phyloP scores from a whole-genome alignment of 2,329 filamentous ascomycete species.

The Aspergillus ustus region DNA sequence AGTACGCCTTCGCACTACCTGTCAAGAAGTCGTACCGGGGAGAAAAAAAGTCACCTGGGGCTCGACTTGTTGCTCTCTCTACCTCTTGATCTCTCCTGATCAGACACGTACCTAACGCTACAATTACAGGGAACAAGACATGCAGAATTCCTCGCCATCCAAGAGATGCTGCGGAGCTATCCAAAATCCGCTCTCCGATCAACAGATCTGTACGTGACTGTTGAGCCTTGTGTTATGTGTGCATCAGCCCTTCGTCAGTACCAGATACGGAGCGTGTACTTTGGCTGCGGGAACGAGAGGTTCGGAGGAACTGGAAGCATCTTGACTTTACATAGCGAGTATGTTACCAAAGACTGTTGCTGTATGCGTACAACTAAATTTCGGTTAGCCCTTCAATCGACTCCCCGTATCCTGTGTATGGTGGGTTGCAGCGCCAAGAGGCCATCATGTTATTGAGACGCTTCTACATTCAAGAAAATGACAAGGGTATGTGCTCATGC shows the following conservation, averaged over 20 bases:
- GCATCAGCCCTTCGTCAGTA: constrained; percentile 89
- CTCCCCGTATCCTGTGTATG: constrained; percentile 77
- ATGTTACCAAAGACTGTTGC: constrained; percentile 30
- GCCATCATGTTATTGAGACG: constrained; percentile 89
- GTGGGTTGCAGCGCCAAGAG: constrained; percentile 87
- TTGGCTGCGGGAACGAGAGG: constrained; percentile 92
- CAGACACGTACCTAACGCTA: not conserved
- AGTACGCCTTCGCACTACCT: constrained; percentile 42
- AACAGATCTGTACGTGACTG: constrained; percentile 89
- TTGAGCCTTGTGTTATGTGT: constrained; percentile 99
- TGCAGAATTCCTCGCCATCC: constrained; percentile 90
- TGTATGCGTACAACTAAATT: constrained; percentile 15
- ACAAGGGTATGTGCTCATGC: constrained; percentile 67
- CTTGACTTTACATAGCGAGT: constrained; percentile 79
- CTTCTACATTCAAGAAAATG: constrained; percentile 98
- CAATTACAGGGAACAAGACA: constrained; percentile 79
- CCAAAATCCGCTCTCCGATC: constrained; percentile 71
- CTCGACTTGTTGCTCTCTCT: not conserved
- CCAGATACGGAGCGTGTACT: constrained; percentile 86
- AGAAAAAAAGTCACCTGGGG: not conserved
- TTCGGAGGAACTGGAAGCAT: constrained; percentile 97
- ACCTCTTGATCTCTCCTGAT: not conserved
- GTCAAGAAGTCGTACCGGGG: not conserved
- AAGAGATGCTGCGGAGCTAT: constrained; percentile 66
- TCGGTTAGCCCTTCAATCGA: constrained; percentile 70